Conservation (phyloP, 2,329 filamentous ascomycete species). For the Corinectria fuckeliana region DNA sequence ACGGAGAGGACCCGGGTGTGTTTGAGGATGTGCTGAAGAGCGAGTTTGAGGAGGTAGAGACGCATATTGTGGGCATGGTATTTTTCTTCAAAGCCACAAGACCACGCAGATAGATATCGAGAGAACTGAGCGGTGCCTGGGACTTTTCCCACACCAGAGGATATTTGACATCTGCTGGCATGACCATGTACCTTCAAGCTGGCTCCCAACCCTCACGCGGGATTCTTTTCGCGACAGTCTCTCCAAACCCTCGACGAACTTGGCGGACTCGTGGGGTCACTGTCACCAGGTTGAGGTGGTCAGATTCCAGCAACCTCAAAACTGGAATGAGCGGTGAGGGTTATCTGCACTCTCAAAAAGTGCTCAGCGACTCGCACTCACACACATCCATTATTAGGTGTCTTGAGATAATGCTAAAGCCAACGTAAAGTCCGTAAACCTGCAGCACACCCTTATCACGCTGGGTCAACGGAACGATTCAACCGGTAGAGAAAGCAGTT, state of each 20-base stretch:
- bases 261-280: background rate
- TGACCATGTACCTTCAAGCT: too few relatives aligned
- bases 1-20: slow-evolving; percentile 9
- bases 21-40: background rate
- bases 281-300: background rate
- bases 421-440: background rate
- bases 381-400: background rate
- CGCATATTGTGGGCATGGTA: slow-evolving; percentile 12
- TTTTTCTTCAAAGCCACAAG: slow-evolving; percentile 19
- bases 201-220: too few relatives aligned
- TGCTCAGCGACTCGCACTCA: background rate
- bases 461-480: background rate
- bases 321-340: background rate
- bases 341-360: background rate
- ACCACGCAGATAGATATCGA: background rate
- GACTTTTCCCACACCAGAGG: too few relatives aligned
- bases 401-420: background rate
- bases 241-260: too few relatives aligned
- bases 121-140: background rate
- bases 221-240: too few relatives aligned
- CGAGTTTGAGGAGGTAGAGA: slow-evolving; percentile 15
- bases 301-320: background rate
- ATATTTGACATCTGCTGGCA: too few relatives aligned
- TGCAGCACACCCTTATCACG: background rate
- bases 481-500: background rate